These are phyloP conservation scores for Parastagonospora nodorum DNA, from an alignment of 2,329 filamentous ascomycete species.

Conservation along the genomic window DNA sequence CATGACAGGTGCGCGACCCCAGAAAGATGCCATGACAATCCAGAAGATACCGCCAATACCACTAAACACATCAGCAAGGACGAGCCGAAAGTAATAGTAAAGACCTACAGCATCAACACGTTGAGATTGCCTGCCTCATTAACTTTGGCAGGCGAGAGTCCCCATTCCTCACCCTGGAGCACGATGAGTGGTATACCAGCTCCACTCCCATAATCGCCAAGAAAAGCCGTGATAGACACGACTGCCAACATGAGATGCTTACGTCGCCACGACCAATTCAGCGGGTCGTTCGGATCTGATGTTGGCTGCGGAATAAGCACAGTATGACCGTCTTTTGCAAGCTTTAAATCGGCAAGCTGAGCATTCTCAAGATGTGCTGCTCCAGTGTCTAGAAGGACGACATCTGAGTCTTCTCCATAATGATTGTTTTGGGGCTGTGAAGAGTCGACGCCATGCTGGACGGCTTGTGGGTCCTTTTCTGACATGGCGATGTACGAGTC, in stretches of 20 bases:
- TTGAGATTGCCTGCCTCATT: slow-evolving; percentile 60
- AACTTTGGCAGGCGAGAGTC: slow-evolving; percentile 54
- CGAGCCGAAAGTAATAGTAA: not conserved
- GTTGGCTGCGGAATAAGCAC: slow-evolving; percentile 60
- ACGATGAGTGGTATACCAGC: slow-evolving; percentile 38
- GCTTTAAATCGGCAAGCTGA: slow-evolving; percentile 37
- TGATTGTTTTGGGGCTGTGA: slow-evolving; percentile 10
- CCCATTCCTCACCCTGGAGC: slow-evolving; percentile 51
- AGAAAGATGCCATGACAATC: slow-evolving; percentile 23
- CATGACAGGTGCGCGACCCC: slow-evolving; percentile 47
- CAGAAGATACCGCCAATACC: slow-evolving; percentile 45
- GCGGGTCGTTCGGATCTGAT: slow-evolving; percentile 54
- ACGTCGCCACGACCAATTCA: slow-evolving; percentile 57
- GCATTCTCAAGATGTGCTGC: slow-evolving; percentile 28
- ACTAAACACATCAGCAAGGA: slow-evolving; percentile 5
- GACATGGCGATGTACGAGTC: not conserved
- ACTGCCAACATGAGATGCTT: slow-evolving; percentile 57
- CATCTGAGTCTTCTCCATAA: slow-evolving; percentile 22
- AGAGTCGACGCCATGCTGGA: not conserved
- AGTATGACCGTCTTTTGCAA: slow-evolving; percentile 46
- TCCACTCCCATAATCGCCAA: slow-evolving; percentile 57
- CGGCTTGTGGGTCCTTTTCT: not conserved
- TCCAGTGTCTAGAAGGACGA: slow-evolving; percentile 25
- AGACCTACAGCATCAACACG: slow-evolving; percentile 55
- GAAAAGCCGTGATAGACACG: slow-evolving; percentile 53